Evolutionary conservation across 2,329 filamentous ascomycete genomes (phyloP), one percentile per base, ranked within the genome.

Genomic region (Juglanconis oblonga): DNA sequence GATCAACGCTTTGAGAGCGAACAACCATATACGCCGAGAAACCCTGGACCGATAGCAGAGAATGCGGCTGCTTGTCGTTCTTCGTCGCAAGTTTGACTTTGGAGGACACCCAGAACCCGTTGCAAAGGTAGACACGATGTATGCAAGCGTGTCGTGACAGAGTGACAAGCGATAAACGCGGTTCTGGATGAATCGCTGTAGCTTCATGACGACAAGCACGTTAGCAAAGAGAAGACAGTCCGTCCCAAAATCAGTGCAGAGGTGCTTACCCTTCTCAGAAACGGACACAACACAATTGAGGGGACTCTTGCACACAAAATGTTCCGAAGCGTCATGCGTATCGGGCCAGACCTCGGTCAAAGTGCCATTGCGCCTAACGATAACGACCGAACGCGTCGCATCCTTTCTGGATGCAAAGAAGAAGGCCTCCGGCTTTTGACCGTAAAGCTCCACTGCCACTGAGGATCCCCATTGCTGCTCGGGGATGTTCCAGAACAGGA

Each of bases 301-400:
- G 1, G 80, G 76, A 55, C 77, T 82, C 33, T 77, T 79, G 67
- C 82, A 85, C 38, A 88, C 77, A 14, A 70, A 67, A 59, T 80
- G 77, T 33, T 80, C 78, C 31, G 68, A 72, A 4, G 73, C 69
- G 49, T 76, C 71, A 29, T 74, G 76, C 33, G 71, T 74, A 14
- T 79, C 79, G 14, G 82, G 73, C 52, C 79, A 77, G 10, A 88
- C 72, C 66, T 89, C 86, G 0, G 79, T 80, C 68, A 92, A 75
- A 3, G 79, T 77, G 0, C 89, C 90, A 56, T 88, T 86, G 14
- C 83, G 80, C 40, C 84, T 84, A 5, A 92, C 79, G 7, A 91
- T 69, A 8, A 91, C 69, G 1, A 92, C 71, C 10, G 79, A 76
- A 1, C 80, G 78, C 1, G 76, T 69, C 1, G 70, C 59, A 14